Base-by-base conservation (phyloP, 2,329 filamentous ascomycete species). In the Lachnellula subtilissima region DNA sequence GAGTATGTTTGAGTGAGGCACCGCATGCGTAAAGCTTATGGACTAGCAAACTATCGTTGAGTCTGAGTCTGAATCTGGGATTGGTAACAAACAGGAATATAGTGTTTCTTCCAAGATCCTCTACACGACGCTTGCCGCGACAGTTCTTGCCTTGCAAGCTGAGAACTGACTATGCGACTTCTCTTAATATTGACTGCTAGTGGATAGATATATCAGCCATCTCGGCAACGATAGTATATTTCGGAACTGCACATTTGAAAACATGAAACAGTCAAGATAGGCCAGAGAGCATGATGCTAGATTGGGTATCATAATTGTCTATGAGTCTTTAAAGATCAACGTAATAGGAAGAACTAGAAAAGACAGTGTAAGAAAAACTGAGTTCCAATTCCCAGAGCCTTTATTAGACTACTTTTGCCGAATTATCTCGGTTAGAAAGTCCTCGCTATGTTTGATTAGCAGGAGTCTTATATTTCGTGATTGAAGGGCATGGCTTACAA, bases 401-500 rank as follows among this genome's bases (percentile, higher is more conserved):
- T 22, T 12, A 3, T 9, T 15, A 17, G 8, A 35, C 53, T 45
- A 69, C 59, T 56, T 65, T 48, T 69, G 67, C 40, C 62, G 64
- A 42, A 69, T 63, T 40, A 69, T 69, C 45, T 69, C 67, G 1
- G 64, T 61, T 36, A 69, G 55, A 53, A 69, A 69, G 51, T 69
- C 67, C 63, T 69, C 67, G 47, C 67, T 69, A 12, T 48, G 19
- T n/a, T 12, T 37, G 3, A 22, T 55, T 54, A 58, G 50, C 17
- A 50, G 35, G 48, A 43, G 56, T 22, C 51, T 48, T 28, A 6
- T 19, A 35, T 22, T 23, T 35, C 14, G 12, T 32, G 45, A 15
- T 12, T 2, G 5, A 23, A 51, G n/a, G 35, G 46, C 12, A 25
- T 25, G 9, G 55, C 67, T 61, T 62, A 69, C 67, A 92, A 92